Evolutionary conservation across 768 basidiomycete species (phyloP), one percentile per base, ranked within the genome.

Genomic region (Amanita thiersii): DNA sequence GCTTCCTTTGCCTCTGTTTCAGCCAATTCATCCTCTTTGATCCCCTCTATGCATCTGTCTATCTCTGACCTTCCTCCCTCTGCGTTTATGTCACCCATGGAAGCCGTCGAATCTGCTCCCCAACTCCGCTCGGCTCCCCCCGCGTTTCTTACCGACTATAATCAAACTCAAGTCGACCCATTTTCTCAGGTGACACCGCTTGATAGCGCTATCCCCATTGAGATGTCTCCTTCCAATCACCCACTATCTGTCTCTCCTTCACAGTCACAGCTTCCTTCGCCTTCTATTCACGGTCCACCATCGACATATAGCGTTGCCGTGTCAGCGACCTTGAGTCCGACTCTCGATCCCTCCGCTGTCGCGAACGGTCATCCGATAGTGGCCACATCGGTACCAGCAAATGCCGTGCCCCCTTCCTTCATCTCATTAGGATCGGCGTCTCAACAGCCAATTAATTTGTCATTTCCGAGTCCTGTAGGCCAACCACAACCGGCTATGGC

Each of bases 271-370:
- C 48, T 61, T 37, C 60, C 61, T 14, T 65, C 66, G 1, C 59
- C 66, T 20, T 58, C 58, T 36, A 54, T 66, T 31, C 66, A 65
- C 49, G 59, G 57, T 12, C 52, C 62, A n/a, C 51, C 64, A 12
- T 57, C 71, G 24, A 56, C 66, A 17, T 70, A 65, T 49, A 50
- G 51, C 24, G 50, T 61, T 18, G 61, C 58, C 31, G 66, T 62
- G 15, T 55, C 65, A 12, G 70, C 69, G 0, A 69, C 73, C 19
- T 59, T 72, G 14, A 68, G 69, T 32, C 62, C 68, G 39, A 66
- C 70, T 17, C 61, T 72, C 37, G 68, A 69, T 48, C 64, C 62
- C 19, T 51, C 59, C 25, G 55, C 50, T 33, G 55, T 61, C 20
- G 48, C 58, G 10, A 53, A 49, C 14, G 55, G 47, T 17, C 66